A percentile compares a stretch with the other conserved stretches of the same genome.
phyloP scores from a whole-genome alignment of 805 yeast genomes.

The Ogataea sp. region DNA sequence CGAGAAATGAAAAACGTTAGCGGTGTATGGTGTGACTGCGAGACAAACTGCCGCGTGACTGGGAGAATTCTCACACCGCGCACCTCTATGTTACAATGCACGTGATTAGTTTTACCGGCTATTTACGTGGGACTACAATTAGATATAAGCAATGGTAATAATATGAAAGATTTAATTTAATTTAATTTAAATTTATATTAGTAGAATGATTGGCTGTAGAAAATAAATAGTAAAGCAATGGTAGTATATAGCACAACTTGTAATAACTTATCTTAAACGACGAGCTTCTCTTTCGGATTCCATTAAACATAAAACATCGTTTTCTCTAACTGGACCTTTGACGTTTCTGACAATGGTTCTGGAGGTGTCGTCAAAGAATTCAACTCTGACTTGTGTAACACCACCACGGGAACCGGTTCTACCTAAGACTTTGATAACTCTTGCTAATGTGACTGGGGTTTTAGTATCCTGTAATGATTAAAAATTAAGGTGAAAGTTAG shows the following conservation, averaged over 20 bases:
- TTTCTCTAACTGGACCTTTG: conserved; percentile 95
- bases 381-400: conserved; percentile 97
- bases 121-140: too few relatives aligned
- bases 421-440: conserved; percentile 98
- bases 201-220: too few relatives aligned
- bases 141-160: background rate
- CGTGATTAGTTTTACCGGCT: too few relatives aligned
- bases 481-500: background rate
- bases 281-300: conserved; percentile 99
- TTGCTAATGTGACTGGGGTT: conserved; percentile 98
- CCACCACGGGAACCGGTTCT: conserved; percentile 99
- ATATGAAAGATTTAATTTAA: too few relatives aligned
- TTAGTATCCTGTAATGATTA: conserved; percentile 38
- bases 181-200: too few relatives aligned
- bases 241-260: too few relatives aligned
- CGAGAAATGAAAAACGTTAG: too few relatives aligned
- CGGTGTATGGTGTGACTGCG: background rate
- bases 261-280: conserved; percentile 67
- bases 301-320: conserved; percentile 98
- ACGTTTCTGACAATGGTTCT: conserved; percentile 97
- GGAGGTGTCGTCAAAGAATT: conserved; percentile 90
- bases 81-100: background rate
- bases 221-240: too few relatives aligned
- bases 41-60: background rate
- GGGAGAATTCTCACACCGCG: background rate